Evolutionary conservation across 192 early-diverging fungal species (phyloP).

Genomic region (Coemansia sp.): DNA sequence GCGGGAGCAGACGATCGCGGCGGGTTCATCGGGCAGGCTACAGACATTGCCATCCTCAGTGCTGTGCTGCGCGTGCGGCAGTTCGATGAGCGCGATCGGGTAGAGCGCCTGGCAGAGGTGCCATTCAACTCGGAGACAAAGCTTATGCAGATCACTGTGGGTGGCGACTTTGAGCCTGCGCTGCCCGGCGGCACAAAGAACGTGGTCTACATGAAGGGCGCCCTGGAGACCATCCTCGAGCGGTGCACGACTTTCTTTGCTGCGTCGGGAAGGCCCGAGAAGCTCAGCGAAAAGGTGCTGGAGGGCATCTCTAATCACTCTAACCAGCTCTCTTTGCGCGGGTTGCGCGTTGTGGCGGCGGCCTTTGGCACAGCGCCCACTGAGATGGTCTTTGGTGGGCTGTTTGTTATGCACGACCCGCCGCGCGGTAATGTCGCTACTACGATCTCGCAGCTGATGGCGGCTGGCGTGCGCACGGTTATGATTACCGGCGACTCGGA

Average conservation of each 20-base stretch:
- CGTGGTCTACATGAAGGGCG: conserved; percentile 78
- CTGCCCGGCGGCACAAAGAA: conserved; percentile 8
- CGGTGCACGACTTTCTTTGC: conserved; percentile 66
- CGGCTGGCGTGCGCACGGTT: conserved; percentile 83
- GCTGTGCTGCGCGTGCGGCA: conserved; percentile 57
- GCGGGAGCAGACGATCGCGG: conserved; percentile 70
- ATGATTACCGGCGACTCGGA: conserved; percentile 99
- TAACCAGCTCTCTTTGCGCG: conserved; percentile 68
- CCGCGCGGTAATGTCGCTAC: conserved; percentile 75
- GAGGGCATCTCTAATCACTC: conserved; percentile 61
- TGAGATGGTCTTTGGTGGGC: conserved; percentile 72
- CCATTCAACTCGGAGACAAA: conserved; percentile 95
- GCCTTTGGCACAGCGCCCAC: conserved; percentile 64
- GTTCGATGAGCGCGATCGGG: conserved; percentile 66
- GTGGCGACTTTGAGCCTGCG: conserved; percentile 12
- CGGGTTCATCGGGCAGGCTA: conserved; percentile 84
- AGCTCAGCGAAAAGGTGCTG: conserved; percentile 58
- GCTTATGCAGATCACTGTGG: conserved; percentile 76
- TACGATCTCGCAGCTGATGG: conserved; percentile 67
- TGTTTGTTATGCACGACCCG: conserved; percentile 90
- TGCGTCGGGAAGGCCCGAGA: conserved; percentile 48
- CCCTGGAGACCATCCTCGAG: conserved; percentile 75
- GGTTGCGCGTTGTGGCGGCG: conserved; percentile 84
- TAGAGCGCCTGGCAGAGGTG: conserved; percentile 68
- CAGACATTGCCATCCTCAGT: conserved; percentile 90